Conservation (phyloP, 345 rosid genomes). For the thale cress (Arabidopsis thaliana) region TAIR10.1 NC_003074.8:4082501-4083000, state of each 20-base stretch:
- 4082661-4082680: conserved; percentile 28
- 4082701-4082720: conserved; percentile 1
- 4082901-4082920: too few relatives aligned
- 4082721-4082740: conserved; percentile 41
- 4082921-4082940: too few relatives aligned
- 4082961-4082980: too few relatives aligned
- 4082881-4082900: too few relatives aligned
- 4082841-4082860: background rate
- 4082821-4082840: conserved; percentile 30
- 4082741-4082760: conserved; percentile 23
- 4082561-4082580: background rate
- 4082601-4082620: background rate
- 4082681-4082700: conserved; percentile 39
- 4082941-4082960: too few relatives aligned
- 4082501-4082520: conserved; percentile 10
- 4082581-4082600: background rate
- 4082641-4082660: background rate
- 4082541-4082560: background rate
- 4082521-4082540: conserved; percentile 18
- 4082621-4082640: background rate
- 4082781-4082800: conserved; percentile 48
- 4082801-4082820: background rate
- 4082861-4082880: background rate
- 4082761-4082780: conserved; percentile 46
- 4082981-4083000: too few relatives aligned